phyloP scores from a whole-genome alignment of 164 flowering plant genomes.

The Berberis vulgaris region DNA sequence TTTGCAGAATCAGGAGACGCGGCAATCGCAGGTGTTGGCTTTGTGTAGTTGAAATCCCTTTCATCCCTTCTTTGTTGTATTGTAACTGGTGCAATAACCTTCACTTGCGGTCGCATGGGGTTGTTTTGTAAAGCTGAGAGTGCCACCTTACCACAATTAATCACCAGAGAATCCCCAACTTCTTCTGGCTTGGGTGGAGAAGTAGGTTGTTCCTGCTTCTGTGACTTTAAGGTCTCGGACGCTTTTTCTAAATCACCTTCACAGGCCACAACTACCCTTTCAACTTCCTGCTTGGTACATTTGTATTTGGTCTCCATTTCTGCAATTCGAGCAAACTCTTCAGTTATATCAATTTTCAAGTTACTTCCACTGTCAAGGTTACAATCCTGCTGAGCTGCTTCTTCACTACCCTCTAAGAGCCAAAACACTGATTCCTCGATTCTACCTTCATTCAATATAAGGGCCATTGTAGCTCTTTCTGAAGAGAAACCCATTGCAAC shows the following conservation, averaged over 20 bases:
- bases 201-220: slow-evolving; percentile 45
- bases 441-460: slow-evolving; percentile 78
- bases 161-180: slow-evolving; percentile 32
- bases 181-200: slow-evolving; percentile 48
- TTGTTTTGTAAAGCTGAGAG: slow-evolving; percentile 14
- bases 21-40: slow-evolving; percentile 19
- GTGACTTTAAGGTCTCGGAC: slow-evolving; percentile 38
- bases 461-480: slow-evolving; percentile 86
- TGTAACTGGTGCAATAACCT: slow-evolving; percentile 19
- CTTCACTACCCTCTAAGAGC: slow-evolving; percentile 79
- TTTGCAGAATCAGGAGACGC: slow-evolving; percentile 26
- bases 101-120: slow-evolving; percentile 27
- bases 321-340: slow-evolving; percentile 72
- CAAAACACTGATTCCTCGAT: slow-evolving; percentile 81
- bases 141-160: slow-evolving; percentile 18
- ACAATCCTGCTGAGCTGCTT: slow-evolving; percentile 28
- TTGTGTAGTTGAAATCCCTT: slow-evolving; percentile 59
- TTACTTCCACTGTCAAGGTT: slow-evolving; percentile 35
- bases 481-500: slow-evolving; percentile 86
- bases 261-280: slow-evolving; percentile 67
- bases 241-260: slow-evolving; percentile 93
- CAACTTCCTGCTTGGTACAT: slow-evolving; percentile 80
- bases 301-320: slow-evolving; percentile 58
- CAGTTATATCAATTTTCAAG: slow-evolving; percentile 77
- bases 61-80: slow-evolving; percentile 59